Evolutionary conservation across 352 stramenopile genomes (phyloP), one percentile per base, ranked within the genome.

Genomic region (Thraustochytrium sp.): DNA sequence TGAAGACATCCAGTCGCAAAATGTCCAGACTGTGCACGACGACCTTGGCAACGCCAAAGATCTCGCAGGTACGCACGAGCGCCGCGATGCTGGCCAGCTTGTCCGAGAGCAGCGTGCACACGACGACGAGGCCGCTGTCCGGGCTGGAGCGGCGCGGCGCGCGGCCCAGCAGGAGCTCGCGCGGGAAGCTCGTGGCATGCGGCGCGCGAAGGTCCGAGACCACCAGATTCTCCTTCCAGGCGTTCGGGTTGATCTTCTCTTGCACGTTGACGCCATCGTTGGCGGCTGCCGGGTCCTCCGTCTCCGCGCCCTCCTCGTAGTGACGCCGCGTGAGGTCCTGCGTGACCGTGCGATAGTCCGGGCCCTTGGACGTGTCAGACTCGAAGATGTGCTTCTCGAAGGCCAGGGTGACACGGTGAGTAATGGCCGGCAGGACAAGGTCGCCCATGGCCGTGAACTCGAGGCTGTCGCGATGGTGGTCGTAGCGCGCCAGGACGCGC

Each of bases 1-100:
- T 62, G 65, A 77, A 77, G 40, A 36, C 64, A 26, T 77, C 65
- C n/a, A 62, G 42, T 72, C 37, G 29, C 46, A 77, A 34, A 77
- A 77, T 62, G 34, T 55, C 65, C 42, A 77, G 11, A 75, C 49
- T 62, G 42, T 62, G 65, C 23, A 77, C 65, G 34, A 77, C 46
- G 31, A 77, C 36, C 42, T 62, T 55, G 34, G 42, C 21, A 21
- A 62, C 65, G 2, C 13, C 65, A 77, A 77, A 61, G 23, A 77
- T 36, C 46, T 77, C 65, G 65, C 42, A 77, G 40, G 65, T 77
- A 2, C 65, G 42, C 18, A 62, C 65, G 21, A 77, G 42, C 65
- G 65, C 65, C 13, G 65, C 65, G 31, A 77, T 77, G 46, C 65
- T 77, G 1, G 65, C n/a, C 5, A 77, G 26, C 8, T 55, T 62